Evolutionary conservation across 2,329 filamentous ascomycete species (phyloP).

Genomic region (Metarhizium anisopliae): DNA sequence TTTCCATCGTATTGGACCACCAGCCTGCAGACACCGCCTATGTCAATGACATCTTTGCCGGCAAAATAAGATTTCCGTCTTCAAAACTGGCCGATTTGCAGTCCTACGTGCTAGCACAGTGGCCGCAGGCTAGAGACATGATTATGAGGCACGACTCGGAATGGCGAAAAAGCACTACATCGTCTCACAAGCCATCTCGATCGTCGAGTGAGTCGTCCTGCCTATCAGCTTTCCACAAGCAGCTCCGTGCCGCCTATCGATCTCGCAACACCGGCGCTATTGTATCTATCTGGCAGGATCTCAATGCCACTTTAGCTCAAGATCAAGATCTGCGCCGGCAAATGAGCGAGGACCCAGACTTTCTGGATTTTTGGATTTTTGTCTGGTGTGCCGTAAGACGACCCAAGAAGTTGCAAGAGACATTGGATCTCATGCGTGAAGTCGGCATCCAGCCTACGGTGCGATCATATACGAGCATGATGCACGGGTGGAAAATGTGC

Average conservation of each 20-base stretch:
- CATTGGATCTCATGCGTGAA: conserved; percentile 32
- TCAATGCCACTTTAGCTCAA: conserved; percentile 16
- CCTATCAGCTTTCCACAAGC: conserved; percentile 16
- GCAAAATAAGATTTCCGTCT: conserved; percentile 9
- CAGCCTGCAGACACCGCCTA: conserved; percentile 11
- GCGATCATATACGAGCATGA: conserved; percentile 63
- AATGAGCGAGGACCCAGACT: conserved; percentile 23
- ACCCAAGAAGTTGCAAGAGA: conserved; percentile 21
- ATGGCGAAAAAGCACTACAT: conserved; percentile 12
- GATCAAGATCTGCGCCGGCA: conserved; percentile 16
- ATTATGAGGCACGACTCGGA: conserved; percentile 12
- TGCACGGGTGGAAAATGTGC: conserved; percentile 57
- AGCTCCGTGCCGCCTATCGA: conserved; percentile 20
- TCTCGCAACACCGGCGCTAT: conserved; percentile 20
- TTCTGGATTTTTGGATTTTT: conserved; percentile 31
- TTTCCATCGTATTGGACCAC: conserved; percentile 13
- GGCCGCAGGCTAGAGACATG: conserved; percentile 16
- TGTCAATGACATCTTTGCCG: conserved; percentile 12
- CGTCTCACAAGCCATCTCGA: not conserved
- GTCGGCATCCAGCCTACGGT: conserved; percentile 49
- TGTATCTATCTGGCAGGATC: conserved; percentile 23
- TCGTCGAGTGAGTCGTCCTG: not conserved
- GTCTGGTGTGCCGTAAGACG: conserved; percentile 28
- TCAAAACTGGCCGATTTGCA: conserved; percentile 13
- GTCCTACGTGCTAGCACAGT: conserved; percentile 20